Percentiles rank a stretch among this genome's conserved stretches.
phyloP scores from a whole-genome alignment of 768 basidiomycete genomes.

The Pulveroboletus sp. region DNA sequence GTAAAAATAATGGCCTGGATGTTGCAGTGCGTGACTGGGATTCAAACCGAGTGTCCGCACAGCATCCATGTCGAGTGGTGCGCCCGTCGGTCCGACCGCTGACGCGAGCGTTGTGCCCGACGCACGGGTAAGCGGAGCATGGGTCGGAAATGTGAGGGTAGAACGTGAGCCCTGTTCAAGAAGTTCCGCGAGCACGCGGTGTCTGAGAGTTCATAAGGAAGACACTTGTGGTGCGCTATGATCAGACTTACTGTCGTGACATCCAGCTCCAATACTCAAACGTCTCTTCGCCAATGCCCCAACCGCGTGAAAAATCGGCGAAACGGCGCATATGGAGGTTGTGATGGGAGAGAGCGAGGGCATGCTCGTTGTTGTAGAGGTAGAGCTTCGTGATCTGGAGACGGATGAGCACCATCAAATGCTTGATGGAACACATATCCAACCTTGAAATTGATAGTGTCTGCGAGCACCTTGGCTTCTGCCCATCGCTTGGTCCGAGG shows the following conservation, averaged over 20 bases:
- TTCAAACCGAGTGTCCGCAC: conserved; percentile 68
- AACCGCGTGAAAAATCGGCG: conserved; percentile 80
- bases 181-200: conserved; percentile 88
- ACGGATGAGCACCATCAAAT: not conserved
- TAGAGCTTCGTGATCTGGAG: conserved; percentile 83
- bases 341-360: conserved; percentile 78
- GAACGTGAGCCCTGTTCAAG: conserved; percentile 76
- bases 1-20: conserved; percentile 86
- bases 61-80: conserved; percentile 50
- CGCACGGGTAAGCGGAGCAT: conserved; percentile 41
- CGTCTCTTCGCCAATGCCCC: conserved; percentile 96
- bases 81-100: conserved; percentile 15
- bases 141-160: conserved; percentile 59
- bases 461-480: conserved; percentile 95
- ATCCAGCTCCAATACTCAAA: conserved; percentile 99
- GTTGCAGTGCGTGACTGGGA: conserved; percentile 80
- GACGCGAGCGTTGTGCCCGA: conserved; percentile 24
- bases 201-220: conserved; percentile 40
- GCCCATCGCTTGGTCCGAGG: conserved; percentile 98
- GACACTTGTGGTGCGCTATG: not conserved
- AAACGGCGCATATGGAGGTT: conserved; percentile 84
- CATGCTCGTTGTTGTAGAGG: conserved; percentile 85
- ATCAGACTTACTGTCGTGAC: conserved; percentile 71
- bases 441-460: conserved; percentile 90
- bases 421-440: conserved; percentile 1